These are phyloP conservation scores for Penicillium odoratum DNA, from an alignment of 495 filamentous ascomycete genomes.

Conservation along the genomic window DNA sequence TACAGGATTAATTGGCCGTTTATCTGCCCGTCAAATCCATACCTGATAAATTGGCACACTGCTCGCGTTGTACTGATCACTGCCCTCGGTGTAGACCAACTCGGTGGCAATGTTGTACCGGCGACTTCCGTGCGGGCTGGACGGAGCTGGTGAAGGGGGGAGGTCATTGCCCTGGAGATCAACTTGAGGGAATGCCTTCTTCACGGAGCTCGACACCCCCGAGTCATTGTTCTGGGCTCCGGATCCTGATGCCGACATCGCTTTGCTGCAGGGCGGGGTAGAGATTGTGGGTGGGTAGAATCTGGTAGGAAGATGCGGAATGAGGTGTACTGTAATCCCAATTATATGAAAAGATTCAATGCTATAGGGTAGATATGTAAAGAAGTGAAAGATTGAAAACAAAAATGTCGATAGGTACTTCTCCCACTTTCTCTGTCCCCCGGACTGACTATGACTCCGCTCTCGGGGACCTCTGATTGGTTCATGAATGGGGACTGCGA, in stretches of 20 bases:
- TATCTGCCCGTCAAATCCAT: slow-evolving; percentile 7
- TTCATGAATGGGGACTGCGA: slow-evolving; percentile 15
- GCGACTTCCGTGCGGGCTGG: slow-evolving; percentile 78
- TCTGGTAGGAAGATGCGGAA: neutral
- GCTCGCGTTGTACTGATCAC: slow-evolving; percentile 93
- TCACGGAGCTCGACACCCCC: slow-evolving; percentile 38
- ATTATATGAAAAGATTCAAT: neutral
- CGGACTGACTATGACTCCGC: slow-evolving; percentile 26
- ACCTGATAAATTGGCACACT: slow-evolving; percentile 95
- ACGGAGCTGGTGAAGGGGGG: slow-evolving; percentile 92
- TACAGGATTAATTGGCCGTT: neutral
- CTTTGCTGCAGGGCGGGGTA: slow-evolving; percentile 44
- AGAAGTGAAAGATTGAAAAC: slow-evolving; percentile 10
- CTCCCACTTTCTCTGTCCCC: slow-evolving; percentile 11
- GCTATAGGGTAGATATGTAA: neutral
- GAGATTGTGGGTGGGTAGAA: slow-evolving; percentile 1
- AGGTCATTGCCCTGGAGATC: slow-evolving; percentile 89
- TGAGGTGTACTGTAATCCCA: neutral
- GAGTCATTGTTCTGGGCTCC: slow-evolving; percentile 28
- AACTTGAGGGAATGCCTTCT: slow-evolving; percentile 71
- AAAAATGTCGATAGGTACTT: slow-evolving; percentile 11
- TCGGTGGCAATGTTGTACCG: slow-evolving; percentile 94
- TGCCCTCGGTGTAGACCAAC: slow-evolving; percentile 91
- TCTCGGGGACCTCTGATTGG: slow-evolving; percentile 26
- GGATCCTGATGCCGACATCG: slow-evolving; percentile 51